Conservation (phyloP, 2,329 filamentous ascomycete genomes). For the Cladophialophora immunda region DNA sequence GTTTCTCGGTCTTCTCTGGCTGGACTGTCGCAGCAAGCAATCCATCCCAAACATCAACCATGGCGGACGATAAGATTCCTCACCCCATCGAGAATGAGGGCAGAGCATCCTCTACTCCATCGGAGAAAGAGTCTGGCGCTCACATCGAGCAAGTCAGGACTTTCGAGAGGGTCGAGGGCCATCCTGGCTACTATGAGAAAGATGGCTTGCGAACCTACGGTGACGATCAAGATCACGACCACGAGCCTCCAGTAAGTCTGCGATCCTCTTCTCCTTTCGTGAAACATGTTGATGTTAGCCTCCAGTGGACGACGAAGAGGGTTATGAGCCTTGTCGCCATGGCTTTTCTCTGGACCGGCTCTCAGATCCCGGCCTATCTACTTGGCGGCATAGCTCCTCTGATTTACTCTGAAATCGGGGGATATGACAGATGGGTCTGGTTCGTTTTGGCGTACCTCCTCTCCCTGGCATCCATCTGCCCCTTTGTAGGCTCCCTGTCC, state of each 20-base stretch:
- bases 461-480: conserved; percentile 64
- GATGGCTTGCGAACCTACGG: conserved; percentile 55
- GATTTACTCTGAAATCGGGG: conserved; percentile 69
- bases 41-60: background rate
- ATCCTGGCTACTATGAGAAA: conserved; percentile 57
- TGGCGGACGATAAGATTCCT: background rate
- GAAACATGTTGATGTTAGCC: conserved; percentile 54
- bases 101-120: background rate
- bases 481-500: conserved; percentile 72
- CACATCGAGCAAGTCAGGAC: conserved; percentile 43
- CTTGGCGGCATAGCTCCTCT: conserved; percentile 61
- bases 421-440: conserved; percentile 68
- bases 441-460: conserved; percentile 64
- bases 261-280: background rate
- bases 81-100: background rate
- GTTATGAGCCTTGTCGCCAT: conserved; percentile 64
- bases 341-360: conserved; percentile 69
- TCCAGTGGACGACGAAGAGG: conserved; percentile 42
- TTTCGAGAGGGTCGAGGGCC: conserved; percentile 43
- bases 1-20: too few species aligned
- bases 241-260: conserved; percentile 54
- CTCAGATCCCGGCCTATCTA: conserved; percentile 66
- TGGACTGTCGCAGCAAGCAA: too few species aligned
- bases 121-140: conserved; percentile 38
- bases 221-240: conserved; percentile 58